Evolutionary conservation across 2,329 filamentous ascomycete genomes (phyloP), one percentile per base, ranked within the genome.

Genomic region (Aspergillus felis): DNA sequence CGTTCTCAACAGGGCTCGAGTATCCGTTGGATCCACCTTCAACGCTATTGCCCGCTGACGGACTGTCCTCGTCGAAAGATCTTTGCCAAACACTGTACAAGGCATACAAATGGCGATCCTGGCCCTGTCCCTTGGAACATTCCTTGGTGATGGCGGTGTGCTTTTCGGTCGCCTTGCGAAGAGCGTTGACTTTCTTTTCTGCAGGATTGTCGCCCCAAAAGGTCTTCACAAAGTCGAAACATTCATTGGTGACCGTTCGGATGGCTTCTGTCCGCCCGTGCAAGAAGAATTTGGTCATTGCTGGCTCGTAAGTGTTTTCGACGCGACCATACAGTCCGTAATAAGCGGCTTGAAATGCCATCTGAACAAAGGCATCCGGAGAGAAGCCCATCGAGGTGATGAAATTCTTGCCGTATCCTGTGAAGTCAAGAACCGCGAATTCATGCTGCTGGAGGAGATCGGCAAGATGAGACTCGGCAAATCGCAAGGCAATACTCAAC

Each of bases 311-410:
- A 0, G 92, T 94, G 71, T 91, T 96, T 74, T 97, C 94, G 1
- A 96, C 86, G 4, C 91, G 87, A 3, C 94, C 94, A 67, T 97
- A 99, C 7, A 99, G 82, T 1, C 94, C 94, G 69, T 97, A 99
- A 79, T 99, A 97, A 1, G 94, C 93, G 4, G 93, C 93, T 74
- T 99, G 94, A 78, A 97, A 97, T 0, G 94, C 94, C 93, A 99
- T 97, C 74, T 99, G 94, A 22, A 99, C 90, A 71, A 96, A 99
- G 0, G 94, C 94, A 72, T 97, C 94, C 0, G 94, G 93, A 0
- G 93, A 97, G 76, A 97, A 95, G 7, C 93, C 93, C 87, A 95
- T 95, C 0, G 89, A 91, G 0, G 92, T 97, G 75, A 99, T 97
- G 71, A 97, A 97, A 74, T 94, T 96, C 81, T 97, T 97, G 64